These are phyloP conservation scores for Wickerhamomyces bovis DNA, from an alignment of 805 yeast species.

Conservation along the genomic window DNA sequence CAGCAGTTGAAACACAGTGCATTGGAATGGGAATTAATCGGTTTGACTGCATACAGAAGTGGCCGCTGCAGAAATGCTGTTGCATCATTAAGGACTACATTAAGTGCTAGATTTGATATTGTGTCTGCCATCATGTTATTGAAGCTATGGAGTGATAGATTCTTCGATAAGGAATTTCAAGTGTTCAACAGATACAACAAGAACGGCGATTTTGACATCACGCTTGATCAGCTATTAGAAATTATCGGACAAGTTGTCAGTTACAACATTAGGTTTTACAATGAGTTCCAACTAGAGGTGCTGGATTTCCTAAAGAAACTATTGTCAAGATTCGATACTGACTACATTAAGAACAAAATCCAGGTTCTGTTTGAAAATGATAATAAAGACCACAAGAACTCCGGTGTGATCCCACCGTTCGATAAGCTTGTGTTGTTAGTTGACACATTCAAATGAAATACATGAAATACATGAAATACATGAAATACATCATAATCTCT, in stretches of 20 bases:
- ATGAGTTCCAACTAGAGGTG: slow-evolving; percentile 41
- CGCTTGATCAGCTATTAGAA: slow-evolving; percentile 34
- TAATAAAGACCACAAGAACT: slow-evolving; percentile 18
- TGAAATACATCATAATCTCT: no score
- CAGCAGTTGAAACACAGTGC: slow-evolving; percentile 45
- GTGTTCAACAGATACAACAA: slow-evolving; percentile 13
- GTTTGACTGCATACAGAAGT: slow-evolving; percentile 45
- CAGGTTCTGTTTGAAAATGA: slow-evolving; percentile 24
- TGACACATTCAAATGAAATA: not conserved
- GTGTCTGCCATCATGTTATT: slow-evolving; percentile 49
- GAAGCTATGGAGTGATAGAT: slow-evolving; percentile 28
- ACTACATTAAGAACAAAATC: slow-evolving; percentile 24
- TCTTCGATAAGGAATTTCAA: slow-evolving; percentile 11
- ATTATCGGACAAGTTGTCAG: slow-evolving; percentile 45
- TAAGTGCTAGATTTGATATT: slow-evolving; percentile 55
- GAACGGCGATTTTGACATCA: slow-evolving; percentile 16
- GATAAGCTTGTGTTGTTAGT: slow-evolving; percentile 14
- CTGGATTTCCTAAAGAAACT: slow-evolving; percentile 39
- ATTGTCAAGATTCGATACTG: slow-evolving; percentile 30
- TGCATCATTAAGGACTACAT: slow-evolving; percentile 48
- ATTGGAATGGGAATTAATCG: slow-evolving; percentile 70
- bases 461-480: no score
- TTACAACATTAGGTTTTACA: slow-evolving; percentile 64
- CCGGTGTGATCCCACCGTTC: slow-evolving; percentile 24
- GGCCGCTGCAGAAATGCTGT: slow-evolving; percentile 42